These are phyloP conservation scores for Sanghuangporus baumii DNA, from an alignment of 1,284 basidiomycete genomes.

Conservation along the genomic window DNA sequence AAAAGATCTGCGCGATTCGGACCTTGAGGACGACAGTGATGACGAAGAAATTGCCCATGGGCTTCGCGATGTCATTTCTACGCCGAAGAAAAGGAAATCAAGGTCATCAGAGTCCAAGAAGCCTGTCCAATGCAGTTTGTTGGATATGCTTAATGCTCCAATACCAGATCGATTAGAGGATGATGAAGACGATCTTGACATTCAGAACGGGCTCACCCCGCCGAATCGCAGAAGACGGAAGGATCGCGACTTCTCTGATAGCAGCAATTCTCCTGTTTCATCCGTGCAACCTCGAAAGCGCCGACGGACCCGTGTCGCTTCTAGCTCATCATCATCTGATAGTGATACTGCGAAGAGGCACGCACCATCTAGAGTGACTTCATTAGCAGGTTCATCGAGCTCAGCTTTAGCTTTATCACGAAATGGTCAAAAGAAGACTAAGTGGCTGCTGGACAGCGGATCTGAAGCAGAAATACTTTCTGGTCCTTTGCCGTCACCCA, in stretches of 20 bases:
- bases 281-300: not conserved
- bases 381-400: not conserved
- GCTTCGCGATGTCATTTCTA: conserved; percentile 33
- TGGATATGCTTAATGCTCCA: conserved; percentile 2
- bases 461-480: not conserved
- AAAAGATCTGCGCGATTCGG: conserved; percentile 28
- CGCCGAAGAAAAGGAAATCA: conserved; percentile 20
- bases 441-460: conserved; percentile 7
- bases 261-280: not conserved
- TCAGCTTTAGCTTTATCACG: not conserved
- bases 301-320: not conserved
- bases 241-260: not conserved
- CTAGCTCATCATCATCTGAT: not conserved
- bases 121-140: conserved; percentile 16
- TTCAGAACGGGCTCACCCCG: conserved; percentile 33
- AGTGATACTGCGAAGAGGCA: not conserved
- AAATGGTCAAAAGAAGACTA: not conserved
- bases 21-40: conserved; percentile 54
- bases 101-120: conserved; percentile 32
- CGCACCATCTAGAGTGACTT: not conserved
- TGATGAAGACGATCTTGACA: conserved; percentile 51
- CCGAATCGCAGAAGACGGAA: not conserved
- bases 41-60: conserved; percentile 56
- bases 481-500: not conserved
- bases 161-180: conserved; percentile 35